Evolutionary conservation across 306 rosid species (phyloP), one percentile per base, ranked within the genome.

Genomic region (Corylus heterophylla): DNA sequence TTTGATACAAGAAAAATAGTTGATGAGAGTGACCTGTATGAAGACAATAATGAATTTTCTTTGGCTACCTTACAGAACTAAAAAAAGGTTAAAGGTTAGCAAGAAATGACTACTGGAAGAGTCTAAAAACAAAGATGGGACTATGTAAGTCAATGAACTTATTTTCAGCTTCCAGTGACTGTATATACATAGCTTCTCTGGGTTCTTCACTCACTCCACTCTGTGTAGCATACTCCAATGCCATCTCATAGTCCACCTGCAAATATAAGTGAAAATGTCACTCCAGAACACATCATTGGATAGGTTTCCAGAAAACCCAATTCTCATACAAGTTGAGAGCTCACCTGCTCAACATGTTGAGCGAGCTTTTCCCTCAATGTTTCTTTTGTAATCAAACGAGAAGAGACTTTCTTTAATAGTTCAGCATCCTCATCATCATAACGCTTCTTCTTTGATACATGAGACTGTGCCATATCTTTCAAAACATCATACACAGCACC

Each of bases 171-270:
- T 95, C 94, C 77, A 91, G 58, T 78, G 98, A 75, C 56, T 89
- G 87, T 29, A 95, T 81, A 49, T 81, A 92, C 76, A 91, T 77
- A 29, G 85, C 66, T 85, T 92, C 92, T 86, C 88, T 86, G 74
- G 98, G 94, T 75, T 95, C 98, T 80, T 92, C 98, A 76, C 93
- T 95, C 75, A 90, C 98, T 78, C 97, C 96, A 82, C 97, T 89
- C 59, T 92, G 94, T 61, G 98, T 88, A 16, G 98, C 98, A 80
- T 89, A 95, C 79, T 95, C 98, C 86, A 92, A 69, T 20, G 97
- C 96, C 98, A 95, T 95, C 80, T 95, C 98, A 66, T 89, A 92
- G 89, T 95, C 98, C 77, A 92, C 98, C 98, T 95, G 92, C 82
- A 72, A 74, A 64, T 42, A 42, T n/a, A 67, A 20, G 51, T 10